A percentile compares a stretch with the other conserved stretches of the same genome.
Evolutionary conservation across 805 yeast genomes (phyloP).

Genomic region (Lipomyces sp.): DNA sequence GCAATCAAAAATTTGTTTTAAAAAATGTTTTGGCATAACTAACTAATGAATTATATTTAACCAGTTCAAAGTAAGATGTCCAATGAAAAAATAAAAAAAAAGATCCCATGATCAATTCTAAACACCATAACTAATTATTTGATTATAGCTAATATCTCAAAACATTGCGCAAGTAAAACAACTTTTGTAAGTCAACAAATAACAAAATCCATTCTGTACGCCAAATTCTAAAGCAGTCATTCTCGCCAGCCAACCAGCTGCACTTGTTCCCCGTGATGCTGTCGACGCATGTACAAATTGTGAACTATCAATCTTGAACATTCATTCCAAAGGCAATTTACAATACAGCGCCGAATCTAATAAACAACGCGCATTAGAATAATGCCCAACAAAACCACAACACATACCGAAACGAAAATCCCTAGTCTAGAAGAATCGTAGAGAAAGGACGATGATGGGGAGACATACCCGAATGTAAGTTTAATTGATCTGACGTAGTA

Average conservation of each 20-base stretch:
- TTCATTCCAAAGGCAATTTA: conserved; percentile 40
- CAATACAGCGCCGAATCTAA: conserved; percentile 79
- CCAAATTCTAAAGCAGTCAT: not conserved
- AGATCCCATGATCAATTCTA: no score
- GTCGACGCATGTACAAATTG: not conserved
- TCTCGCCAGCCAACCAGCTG: not conserved
- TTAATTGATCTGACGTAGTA: conserved; percentile 89
- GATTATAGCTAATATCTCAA: no score
- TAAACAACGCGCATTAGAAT: conserved; percentile 29
- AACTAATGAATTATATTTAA: no score
- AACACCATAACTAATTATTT: no score
- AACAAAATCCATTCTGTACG: no score
- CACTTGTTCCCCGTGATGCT: not conserved
- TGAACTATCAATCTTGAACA: not conserved
- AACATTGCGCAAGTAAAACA: no score
- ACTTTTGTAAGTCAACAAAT: no score
- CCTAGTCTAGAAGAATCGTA: not conserved
- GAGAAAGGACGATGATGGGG: not conserved
- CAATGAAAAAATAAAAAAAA: no score
- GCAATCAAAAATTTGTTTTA: no score
- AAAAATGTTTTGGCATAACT: no score
- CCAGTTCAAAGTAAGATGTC: no score
- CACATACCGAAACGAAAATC: not conserved
- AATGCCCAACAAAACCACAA: conserved; percentile 15
- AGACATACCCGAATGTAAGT: conserved; percentile 72